Evolutionary conservation across 2,329 filamentous ascomycete species (phyloP), one percentile per base, ranked within the genome.

Genomic region (Neopestalotiopsis sp.): DNA sequence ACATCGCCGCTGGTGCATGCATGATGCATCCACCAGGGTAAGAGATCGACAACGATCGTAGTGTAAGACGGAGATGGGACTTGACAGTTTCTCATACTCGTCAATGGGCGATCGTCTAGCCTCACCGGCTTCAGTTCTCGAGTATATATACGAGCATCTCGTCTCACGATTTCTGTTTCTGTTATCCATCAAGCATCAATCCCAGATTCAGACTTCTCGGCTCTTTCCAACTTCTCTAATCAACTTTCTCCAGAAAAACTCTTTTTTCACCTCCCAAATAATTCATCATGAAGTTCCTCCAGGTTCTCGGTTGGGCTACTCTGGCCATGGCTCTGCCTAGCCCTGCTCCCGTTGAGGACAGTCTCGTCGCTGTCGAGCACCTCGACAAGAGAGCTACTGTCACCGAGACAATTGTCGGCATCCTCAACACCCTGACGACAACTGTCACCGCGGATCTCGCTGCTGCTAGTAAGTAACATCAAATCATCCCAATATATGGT

Each of bases 261-360:
- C 17, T 38, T 42, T 63, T 12, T 14, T 40, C n/a, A 28, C 20
- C 34, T 42, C n/a, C 13, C 3, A 63, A 45, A 24, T 24, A 12
- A 17, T 38, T 66, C 63, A 66, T 57, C 9, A 66, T 66, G 63
- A 66, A 32, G 53, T 66, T 66, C 63, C 63, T 66, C 14, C 63
- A 66, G 49, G 32, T 66, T 34, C 63, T 66, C 49, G 45, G 63
- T 24, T 66, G 24, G 42, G 63, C 63, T 9, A 57, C 63, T 66
- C 30, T 66, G 63, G 63, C 63, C 32, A 45, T 66, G 53, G 14
- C 63, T 57, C 40, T 66, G 63, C 63, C 63, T 14, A 66, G 63
- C 49, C 63, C 42, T 12, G 63, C 49, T 5, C 63, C 63, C 28
- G 5, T 56, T 9, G 63, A 57, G 12, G 49, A 66, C 49, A 63